These are phyloP conservation scores for Camellia granthamiana DNA, from an alignment of 148 eudicot species.

Conservation along the genomic window DNA sequence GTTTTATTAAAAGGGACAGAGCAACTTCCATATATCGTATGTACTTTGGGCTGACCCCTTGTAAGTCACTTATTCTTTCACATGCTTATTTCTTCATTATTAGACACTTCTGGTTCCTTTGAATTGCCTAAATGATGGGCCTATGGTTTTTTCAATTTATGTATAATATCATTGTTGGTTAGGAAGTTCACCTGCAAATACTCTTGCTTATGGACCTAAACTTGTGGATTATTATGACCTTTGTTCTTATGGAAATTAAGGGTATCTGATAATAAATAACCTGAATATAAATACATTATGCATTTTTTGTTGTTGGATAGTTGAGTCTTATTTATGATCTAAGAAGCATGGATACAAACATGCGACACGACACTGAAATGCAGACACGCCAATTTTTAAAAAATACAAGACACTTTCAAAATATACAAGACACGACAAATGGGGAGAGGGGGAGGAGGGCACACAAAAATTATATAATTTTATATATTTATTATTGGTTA, in stretches of 20 bases:
- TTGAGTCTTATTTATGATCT: not conserved
- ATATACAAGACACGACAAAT: too few species aligned
- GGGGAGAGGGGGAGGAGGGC: too few species aligned
- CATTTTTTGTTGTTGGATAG: not conserved
- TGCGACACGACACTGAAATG: too few species aligned
- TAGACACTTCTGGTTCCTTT: not conserved
- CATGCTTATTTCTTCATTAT: not conserved
- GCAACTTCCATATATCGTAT: conserved; percentile 46
- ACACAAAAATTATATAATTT: too few species aligned
- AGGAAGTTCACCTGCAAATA: not conserved
- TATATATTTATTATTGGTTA: too few species aligned
- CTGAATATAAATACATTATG: not conserved
- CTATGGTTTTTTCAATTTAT: not conserved
- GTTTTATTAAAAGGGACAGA: conserved; percentile 56
- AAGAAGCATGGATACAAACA: too few species aligned
- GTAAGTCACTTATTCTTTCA: conserved; percentile 31
- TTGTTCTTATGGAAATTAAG: not conserved
- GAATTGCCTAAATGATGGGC: not conserved
- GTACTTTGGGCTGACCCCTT: conserved; percentile 58
- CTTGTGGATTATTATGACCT: not conserved
- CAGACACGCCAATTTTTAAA: too few species aligned
- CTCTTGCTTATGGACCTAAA: not conserved
- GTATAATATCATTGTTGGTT: not conserved
- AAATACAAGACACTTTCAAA: too few species aligned
- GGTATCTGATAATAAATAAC: not conserved